phyloP scores from a whole-genome alignment of 148 eudicot genomes.

The Linanthus parryae region DNA sequence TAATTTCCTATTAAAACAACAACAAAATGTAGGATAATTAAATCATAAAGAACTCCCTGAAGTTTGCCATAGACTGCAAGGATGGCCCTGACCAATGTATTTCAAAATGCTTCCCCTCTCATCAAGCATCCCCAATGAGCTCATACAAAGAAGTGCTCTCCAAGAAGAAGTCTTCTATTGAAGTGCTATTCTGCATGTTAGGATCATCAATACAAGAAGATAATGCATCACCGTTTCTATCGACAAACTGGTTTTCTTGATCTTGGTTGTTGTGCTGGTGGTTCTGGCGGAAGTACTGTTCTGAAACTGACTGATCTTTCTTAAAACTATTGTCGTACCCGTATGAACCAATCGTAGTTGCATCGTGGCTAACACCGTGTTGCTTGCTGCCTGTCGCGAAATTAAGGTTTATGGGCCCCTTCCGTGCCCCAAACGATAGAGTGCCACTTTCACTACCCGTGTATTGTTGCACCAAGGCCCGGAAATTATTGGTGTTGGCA shows the following conservation, averaged over 20 bases:
- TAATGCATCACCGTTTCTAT: no score
- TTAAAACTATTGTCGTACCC: neutral
- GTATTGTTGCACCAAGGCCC: conserved; percentile 47
- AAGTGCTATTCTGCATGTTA: no score
- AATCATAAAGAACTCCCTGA: no score
- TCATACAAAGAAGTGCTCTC: conserved; percentile 2
- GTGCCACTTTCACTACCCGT: conserved; percentile 31
- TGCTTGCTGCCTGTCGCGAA: conserved; percentile 17
- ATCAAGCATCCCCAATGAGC: conserved; percentile 7
- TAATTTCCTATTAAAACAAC: no score
- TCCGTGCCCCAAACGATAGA: conserved; percentile 7
- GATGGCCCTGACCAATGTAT: no score
- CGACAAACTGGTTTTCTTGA: conserved; percentile 1
- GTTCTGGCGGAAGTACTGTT: no score
- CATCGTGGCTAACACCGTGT: neutral
- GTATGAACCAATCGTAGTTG: neutral
- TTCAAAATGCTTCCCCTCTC: neutral
- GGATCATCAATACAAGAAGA: no score
- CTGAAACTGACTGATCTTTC: no score
- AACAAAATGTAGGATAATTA: no score
- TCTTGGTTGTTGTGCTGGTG: no score
- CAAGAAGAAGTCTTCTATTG: neutral
- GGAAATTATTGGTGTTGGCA: conserved; percentile 36
- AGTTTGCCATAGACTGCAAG: no score
- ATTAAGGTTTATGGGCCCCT: conserved; percentile 32